These are phyloP conservation scores for Phialophora chinensis DNA, from an alignment of 2,329 filamentous ascomycete species.

Conservation along the genomic window DNA sequence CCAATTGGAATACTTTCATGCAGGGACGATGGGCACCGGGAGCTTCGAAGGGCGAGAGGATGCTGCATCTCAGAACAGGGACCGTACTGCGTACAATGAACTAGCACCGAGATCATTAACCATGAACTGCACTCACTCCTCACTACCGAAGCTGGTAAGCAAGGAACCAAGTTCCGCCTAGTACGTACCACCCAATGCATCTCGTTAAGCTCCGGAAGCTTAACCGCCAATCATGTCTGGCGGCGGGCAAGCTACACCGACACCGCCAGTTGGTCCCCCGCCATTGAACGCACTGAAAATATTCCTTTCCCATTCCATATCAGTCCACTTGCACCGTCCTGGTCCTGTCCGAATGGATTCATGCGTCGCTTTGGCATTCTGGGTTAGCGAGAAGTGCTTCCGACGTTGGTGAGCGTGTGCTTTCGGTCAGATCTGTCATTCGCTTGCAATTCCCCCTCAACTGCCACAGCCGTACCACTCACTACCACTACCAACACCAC, in stretches of 20 bases:
- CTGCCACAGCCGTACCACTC: not conserved
- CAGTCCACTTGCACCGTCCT: conserved; percentile 16
- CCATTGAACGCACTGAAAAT: conserved; percentile 9
- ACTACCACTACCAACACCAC: conserved; percentile 4
- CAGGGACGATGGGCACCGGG: conserved; percentile 13
- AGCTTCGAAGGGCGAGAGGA: not conserved
- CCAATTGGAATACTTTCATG: conserved; percentile 10
- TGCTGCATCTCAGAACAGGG: not conserved
- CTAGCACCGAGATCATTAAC: not conserved
- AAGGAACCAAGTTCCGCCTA: not conserved
- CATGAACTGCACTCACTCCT: not conserved
- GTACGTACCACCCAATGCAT: not conserved
- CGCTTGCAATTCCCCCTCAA: conserved; percentile 21
- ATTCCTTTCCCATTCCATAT: conserved; percentile 8
- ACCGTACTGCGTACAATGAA: not conserved
- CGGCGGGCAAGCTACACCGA: conserved; percentile 11
- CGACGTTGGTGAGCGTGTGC: conserved; percentile 25
- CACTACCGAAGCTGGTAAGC: not conserved
- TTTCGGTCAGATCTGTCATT: conserved; percentile 30
- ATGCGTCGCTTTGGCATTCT: conserved; percentile 22
- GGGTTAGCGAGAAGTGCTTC: conserved; percentile 28
- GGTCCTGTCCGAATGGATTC: conserved; percentile 15
- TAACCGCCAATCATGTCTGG: conserved; percentile 5
- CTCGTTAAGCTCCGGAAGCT: conserved; percentile 1
- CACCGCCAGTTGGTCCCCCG: conserved; percentile 10